A percentile compares a stretch with the other conserved stretches of the same genome.
These are phyloP conservation scores for Sarocladiaceae sp. DNA, from an alignment of 2,329 filamentous ascomycete species.

Conservation along the genomic window DNA sequence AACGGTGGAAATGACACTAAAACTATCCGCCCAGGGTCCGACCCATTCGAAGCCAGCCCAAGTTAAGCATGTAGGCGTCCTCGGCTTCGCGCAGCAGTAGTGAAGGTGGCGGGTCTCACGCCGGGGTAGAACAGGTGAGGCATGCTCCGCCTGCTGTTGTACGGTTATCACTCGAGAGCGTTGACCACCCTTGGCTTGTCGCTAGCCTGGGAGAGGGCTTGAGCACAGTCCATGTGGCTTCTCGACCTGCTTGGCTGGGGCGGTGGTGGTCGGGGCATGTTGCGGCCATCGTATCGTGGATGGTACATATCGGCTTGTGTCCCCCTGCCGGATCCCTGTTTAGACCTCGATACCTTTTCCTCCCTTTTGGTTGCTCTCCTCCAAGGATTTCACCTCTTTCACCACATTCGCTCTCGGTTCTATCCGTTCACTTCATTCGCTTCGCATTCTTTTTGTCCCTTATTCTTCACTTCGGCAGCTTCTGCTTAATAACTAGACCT, in stretches of 20 bases:
- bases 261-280: background rate
- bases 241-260: background rate
- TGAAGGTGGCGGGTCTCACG: background rate
- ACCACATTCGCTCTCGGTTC: constrained; percentile 14
- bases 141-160: constrained; percentile 1
- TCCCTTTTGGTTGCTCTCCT: background rate
- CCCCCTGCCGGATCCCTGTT: background rate
- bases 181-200: background rate
- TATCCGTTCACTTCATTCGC: constrained; percentile 10
- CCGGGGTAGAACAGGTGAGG: background rate
- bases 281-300: background rate
- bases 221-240: constrained; percentile 9
- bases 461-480: constrained; percentile 9
- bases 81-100: background rate
- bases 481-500: background rate
- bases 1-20: background rate
- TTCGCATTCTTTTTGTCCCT: constrained; percentile 9
- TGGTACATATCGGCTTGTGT: constrained; percentile 6
- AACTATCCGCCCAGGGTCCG: background rate
- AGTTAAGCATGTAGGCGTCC: background rate
- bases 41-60: background rate
- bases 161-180: background rate
- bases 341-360: background rate
- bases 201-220: background rate
- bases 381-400: constrained; percentile 13